These are phyloP conservation scores for Tricholoma saponaceum DNA, from an alignment of 768 basidiomycete genomes.

Conservation along the genomic window DNA sequence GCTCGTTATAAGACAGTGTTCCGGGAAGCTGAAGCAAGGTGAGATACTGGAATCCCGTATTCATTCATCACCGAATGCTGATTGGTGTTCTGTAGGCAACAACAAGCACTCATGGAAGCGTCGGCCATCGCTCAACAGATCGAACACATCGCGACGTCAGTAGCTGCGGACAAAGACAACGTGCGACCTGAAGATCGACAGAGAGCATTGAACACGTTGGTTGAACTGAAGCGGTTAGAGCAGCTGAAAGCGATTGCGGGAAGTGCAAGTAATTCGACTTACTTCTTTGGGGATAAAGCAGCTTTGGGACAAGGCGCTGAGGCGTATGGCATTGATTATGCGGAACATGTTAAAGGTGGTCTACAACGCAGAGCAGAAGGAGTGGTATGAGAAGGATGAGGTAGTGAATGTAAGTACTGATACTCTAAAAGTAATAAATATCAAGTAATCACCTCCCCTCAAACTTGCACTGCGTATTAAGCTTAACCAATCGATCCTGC, in stretches of 20 bases:
- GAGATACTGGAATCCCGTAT: neutral
- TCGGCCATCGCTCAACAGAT: constrained; percentile 46
- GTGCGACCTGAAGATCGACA: constrained; percentile 30
- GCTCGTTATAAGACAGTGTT: constrained; percentile 46
- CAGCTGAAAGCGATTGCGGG: constrained; percentile 49
- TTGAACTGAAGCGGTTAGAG: constrained; percentile 48
- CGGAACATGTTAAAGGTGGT: constrained; percentile 38
- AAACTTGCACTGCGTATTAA: neutral
- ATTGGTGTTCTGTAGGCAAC: constrained; percentile 22
- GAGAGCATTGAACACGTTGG: constrained; percentile 36
- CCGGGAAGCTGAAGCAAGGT: constrained; percentile 49
- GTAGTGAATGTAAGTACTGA: neutral
- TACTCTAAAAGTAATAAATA: neutral
- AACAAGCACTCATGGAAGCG: constrained; percentile 43
- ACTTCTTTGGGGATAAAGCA: constrained; percentile 50
- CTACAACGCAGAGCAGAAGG: constrained; percentile 12
- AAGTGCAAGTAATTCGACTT: constrained; percentile 48
- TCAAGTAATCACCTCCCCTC: neutral
- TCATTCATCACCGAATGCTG: neutral
- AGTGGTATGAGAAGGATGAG: neutral
- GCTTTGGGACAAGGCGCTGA: constrained; percentile 30
- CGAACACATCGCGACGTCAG: constrained; percentile 37
- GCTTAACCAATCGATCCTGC: too few relatives aligned
- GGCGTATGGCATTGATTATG: constrained; percentile 46
- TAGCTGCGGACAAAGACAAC: constrained; percentile 28